phyloP scores from a whole-genome alignment of 208 protist genomes.

The Crithidia brevicula region DNA sequence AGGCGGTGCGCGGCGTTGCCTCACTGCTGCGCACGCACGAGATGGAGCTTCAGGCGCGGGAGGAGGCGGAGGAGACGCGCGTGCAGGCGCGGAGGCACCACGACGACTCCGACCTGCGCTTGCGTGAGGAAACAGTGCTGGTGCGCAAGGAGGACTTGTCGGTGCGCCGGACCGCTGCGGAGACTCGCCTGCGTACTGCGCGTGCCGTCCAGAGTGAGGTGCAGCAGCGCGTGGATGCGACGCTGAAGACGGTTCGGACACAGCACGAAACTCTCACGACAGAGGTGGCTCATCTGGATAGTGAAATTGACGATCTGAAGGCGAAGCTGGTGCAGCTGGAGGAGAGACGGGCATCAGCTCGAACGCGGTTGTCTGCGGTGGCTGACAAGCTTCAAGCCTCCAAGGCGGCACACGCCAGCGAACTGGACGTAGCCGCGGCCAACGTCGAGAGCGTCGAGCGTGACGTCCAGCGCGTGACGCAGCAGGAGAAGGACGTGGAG shows the following conservation, averaged over 20 bases:
- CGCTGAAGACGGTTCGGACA: slow-evolving; percentile 10
- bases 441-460: neutral
- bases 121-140: slow-evolving; percentile 8
- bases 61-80: slow-evolving; percentile 15
- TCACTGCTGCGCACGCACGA: slow-evolving; percentile 18
- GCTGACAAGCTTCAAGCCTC: slow-evolving; percentile 1
- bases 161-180: neutral
- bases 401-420: neutral
- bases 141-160: neutral
- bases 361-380: slow-evolving; percentile 9
- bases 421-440: slow-evolving; percentile 4
- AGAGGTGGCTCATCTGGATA: slow-evolving; percentile 18
- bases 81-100: slow-evolving; percentile 9
- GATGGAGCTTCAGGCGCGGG: slow-evolving; percentile 20
- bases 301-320: slow-evolving; percentile 23
- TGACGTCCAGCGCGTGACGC: neutral
- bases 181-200: neutral
- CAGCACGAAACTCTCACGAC: slow-evolving; percentile 15
- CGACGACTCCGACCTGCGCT: slow-evolving; percentile 20
- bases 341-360: slow-evolving; percentile 15
- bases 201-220: slow-evolving; percentile 6
- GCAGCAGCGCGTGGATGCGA: slow-evolving; percentile 11
- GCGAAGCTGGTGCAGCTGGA: slow-evolving; percentile 36
- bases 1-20: slow-evolving; percentile 12
- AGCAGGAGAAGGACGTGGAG: slow-evolving; percentile 4